phyloP scores from a whole-genome alignment of 495 filamentous ascomycete species.

The Aspergillus campestris region DNA sequence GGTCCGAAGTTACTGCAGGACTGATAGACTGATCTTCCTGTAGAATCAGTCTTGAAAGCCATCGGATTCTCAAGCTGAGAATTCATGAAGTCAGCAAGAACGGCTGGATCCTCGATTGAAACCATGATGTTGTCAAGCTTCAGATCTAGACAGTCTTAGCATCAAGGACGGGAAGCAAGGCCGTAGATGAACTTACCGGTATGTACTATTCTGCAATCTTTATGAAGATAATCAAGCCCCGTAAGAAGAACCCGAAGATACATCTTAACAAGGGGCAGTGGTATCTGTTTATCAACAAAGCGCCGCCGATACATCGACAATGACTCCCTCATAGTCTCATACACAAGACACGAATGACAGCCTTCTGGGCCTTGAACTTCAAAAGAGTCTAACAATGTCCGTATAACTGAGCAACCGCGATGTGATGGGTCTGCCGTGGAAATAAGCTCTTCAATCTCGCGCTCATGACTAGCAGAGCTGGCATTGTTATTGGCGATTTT shows the following conservation, averaged over 20 bases:
- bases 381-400: constrained; percentile 22
- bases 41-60: constrained; percentile 29
- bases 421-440: constrained; percentile 24
- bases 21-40: constrained; percentile 28
- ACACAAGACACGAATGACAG: constrained; percentile 29
- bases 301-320: constrained; percentile 28
- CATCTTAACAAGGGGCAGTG: constrained; percentile 26
- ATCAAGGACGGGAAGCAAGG: constrained; percentile 13
- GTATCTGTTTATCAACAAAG: constrained; percentile 20
- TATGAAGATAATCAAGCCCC: constrained; percentile 40
- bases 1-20: constrained; percentile 34
- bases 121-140: constrained; percentile 42
- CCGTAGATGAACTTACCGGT: constrained; percentile 19
- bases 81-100: constrained; percentile 33
- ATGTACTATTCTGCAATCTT: constrained; percentile 30
- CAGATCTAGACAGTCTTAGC: constrained; percentile 31
- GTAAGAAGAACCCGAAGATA: constrained; percentile 32
- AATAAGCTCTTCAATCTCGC: constrained; percentile 29
- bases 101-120: constrained; percentile 33
- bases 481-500: constrained; percentile 31
- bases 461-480: constrained; percentile 26
- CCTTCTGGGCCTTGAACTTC: constrained; percentile 19
- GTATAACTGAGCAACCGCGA: constrained; percentile 19
- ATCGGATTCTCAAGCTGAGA: constrained; percentile 29
- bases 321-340: constrained; percentile 31